These are phyloP conservation scores for Alternaria postmessia DNA, from an alignment of 2,329 filamentous ascomycete genomes.

Conservation along the genomic window DNA sequence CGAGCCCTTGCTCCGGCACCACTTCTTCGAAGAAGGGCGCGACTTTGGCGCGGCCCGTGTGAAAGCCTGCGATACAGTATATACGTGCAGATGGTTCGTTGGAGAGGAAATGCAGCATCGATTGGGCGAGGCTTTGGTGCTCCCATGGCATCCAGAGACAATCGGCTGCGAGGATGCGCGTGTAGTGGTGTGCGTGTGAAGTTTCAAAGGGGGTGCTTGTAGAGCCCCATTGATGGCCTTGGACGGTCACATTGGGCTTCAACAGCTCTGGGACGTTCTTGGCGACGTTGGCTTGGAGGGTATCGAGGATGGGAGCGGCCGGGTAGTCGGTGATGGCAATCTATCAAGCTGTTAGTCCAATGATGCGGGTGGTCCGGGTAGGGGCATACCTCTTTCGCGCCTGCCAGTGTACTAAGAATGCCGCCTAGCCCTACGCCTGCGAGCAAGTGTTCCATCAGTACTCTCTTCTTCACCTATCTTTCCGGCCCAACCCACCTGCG, in stretches of 20 bases:
- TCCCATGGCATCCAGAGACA: conserved; percentile 79
- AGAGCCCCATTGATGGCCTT: conserved; percentile 72
- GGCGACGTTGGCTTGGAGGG: conserved; percentile 65
- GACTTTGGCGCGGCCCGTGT: conserved; percentile 73
- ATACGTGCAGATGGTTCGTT: conserved; percentile 58
- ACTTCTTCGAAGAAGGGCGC: conserved; percentile 69
- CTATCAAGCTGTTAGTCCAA: conserved; percentile 29
- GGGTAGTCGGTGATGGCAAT: conserved; percentile 75
- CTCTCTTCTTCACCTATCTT: conserved; percentile 21
- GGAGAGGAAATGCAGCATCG: conserved; percentile 69
- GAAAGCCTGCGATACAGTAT: conserved; percentile 75
- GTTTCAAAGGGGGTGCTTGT: conserved; percentile 54
- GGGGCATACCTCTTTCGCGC: conserved; percentile 54
- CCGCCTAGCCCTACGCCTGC: conserved; percentile 57
- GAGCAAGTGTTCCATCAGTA: conserved; percentile 36
- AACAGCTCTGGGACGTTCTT: conserved; percentile 59
- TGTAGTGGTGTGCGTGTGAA: conserved; percentile 57
- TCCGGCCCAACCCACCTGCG: conserved; percentile 63
- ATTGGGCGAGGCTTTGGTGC: conserved; percentile 70
- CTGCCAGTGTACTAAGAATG: conserved; percentile 56
- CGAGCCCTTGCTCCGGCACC: conserved; percentile 59
- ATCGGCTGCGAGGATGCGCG: conserved; percentile 73
- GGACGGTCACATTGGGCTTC: conserved; percentile 53
- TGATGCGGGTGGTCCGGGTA: neutral
- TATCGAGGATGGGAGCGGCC: conserved; percentile 64